Evolutionary conservation across 2,329 filamentous ascomycete genomes (phyloP).

Genomic region (Lecanicillium sp.): DNA sequence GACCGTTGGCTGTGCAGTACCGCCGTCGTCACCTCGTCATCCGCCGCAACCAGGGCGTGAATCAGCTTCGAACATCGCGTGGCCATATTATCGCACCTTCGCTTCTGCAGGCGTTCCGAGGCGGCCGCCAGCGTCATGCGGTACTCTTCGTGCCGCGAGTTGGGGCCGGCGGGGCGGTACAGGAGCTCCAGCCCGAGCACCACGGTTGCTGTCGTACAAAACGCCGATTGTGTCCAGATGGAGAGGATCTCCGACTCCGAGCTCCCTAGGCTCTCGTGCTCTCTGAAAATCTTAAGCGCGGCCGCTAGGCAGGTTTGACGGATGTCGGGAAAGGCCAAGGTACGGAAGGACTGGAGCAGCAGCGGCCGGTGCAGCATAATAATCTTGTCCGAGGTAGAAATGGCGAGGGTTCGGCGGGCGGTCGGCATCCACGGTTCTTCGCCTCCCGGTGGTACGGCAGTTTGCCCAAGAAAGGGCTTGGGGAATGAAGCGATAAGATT

Average conservation of each 20-base stretch:
- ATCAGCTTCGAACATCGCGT: conserved; percentile 20
- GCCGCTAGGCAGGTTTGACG: conserved; percentile 30
- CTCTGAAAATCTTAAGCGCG: conserved; percentile 28
- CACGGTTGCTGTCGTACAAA: conserved; percentile 22
- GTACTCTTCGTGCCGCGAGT: conserved; percentile 13
- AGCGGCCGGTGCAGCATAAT: conserved; percentile 34
- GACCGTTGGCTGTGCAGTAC: conserved; percentile 14
- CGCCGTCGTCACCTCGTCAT: conserved; percentile 7
- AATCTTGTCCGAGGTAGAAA: conserved; percentile 33
- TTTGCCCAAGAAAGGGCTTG: conserved; percentile 20
- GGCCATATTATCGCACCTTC: conserved; percentile 18
- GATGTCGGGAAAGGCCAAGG: conserved; percentile 23
- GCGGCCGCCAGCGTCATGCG: conserved; percentile 2
- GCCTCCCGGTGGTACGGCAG: neutral
- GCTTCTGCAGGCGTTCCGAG: conserved; percentile 15
- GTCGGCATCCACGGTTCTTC: conserved; percentile 30
- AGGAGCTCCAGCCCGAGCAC: conserved; percentile 21
- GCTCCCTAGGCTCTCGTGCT: conserved; percentile 18
- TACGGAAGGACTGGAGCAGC: conserved; percentile 27
- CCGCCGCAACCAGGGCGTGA: conserved; percentile 17
- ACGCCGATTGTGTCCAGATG: conserved; percentile 24
- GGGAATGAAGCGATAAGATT: conserved; percentile 28
- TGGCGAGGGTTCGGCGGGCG: conserved; percentile 30
- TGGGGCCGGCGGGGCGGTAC: conserved; percentile 13
- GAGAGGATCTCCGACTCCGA: conserved; percentile 16